Evolutionary conservation across 2,329 filamentous ascomycete genomes (phyloP).

Genomic region (Penicillium sumatraense): DNA sequence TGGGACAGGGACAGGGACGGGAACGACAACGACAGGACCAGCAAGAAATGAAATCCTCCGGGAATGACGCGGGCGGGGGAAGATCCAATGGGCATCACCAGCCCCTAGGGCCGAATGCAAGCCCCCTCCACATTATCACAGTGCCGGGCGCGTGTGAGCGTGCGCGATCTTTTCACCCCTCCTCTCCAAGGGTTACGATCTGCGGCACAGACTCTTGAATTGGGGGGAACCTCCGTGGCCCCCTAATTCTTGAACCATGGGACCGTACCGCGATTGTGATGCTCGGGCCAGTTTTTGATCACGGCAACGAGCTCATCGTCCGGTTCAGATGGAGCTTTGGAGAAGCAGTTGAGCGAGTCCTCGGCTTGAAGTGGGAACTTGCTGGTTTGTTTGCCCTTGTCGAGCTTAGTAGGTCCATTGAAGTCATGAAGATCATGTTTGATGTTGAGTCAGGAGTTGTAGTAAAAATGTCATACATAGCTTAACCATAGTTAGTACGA

Average conservation of each 20-base stretch:
- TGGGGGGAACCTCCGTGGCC: slow-evolving; percentile 16
- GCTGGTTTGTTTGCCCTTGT: not conserved
- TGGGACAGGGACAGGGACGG: too few relatives aligned
- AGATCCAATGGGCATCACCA: slow-evolving; percentile 16
- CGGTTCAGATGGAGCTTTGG: not conserved
- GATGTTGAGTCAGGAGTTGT: not conserved
- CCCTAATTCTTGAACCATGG: slow-evolving; percentile 14
- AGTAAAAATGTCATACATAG: not conserved
- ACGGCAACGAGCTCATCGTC: slow-evolving; percentile 3
- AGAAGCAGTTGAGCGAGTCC: not conserved
- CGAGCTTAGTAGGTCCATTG: too few relatives aligned
- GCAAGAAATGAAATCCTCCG: slow-evolving; percentile 17
- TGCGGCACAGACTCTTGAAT: slow-evolving; percentile 17
- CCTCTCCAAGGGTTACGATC: slow-evolving; percentile 12
- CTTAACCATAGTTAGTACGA: too few relatives aligned
- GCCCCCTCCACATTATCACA: slow-evolving; percentile 29
- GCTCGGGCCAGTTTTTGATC: slow-evolving; percentile 17
- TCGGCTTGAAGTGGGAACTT: not conserved
- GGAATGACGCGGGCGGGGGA: not conserved
- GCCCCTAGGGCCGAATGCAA: slow-evolving; percentile 19
- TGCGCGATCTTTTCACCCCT: not conserved
- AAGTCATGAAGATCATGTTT: not conserved
- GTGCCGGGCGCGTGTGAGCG: slow-evolving; percentile 5
- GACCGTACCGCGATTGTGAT: not conserved
- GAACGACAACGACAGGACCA: not conserved